Evolutionary conservation across 257 asterid genomes (phyloP), one percentile per base, ranked within the genome.

Genomic region (Salvia miltiorrhiza): DNA sequence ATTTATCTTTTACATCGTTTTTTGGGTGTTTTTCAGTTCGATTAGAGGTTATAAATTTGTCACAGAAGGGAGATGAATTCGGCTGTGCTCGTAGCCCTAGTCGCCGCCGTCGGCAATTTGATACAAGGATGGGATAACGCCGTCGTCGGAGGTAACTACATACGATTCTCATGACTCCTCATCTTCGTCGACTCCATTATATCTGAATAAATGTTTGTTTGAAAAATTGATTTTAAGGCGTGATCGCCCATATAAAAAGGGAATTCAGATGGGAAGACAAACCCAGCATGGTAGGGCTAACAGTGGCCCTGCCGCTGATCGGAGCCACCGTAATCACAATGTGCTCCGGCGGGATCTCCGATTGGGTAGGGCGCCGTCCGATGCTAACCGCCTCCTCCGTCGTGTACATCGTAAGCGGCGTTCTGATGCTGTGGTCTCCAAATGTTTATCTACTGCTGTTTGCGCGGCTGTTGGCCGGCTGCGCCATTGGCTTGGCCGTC

Each of bases 51-150:
- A 13, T 48, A 28, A 55, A 1, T n/a, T 43, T 53, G 12, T 4
- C 54, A 45, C 43, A 1, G 1, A 58, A 57, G 53, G 40, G 69
- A 77, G 45, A 88, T 88, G 95, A 83, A 78, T 54, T 78, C 83
- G 69, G 83, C 87, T 33, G 84, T 83, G 67, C 69, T 77, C 35
- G 87, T 83, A 7, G 92, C 95, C 5, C 57, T 83, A 55, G 92
- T 79, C 8, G 90, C 95, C 63, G 88, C 91, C 4, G 52, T 82
- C 24, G 95, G 92, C 28, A 88, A 79, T 76, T 73, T 88, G 20
- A 71, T 88, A 44, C 95, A 88, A 77, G 95, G 92, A 78, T 85
- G 95, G 95, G 95, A 88, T 47, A 82, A 79, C 47, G 95, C 92
- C 60, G 75, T 88, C 32, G 81, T 88, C 23, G 92, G 90, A 24